Evolutionary conservation across 2,329 filamentous ascomycete species (phyloP).

Genomic region (Ophiostoma pallidulum): DNA sequence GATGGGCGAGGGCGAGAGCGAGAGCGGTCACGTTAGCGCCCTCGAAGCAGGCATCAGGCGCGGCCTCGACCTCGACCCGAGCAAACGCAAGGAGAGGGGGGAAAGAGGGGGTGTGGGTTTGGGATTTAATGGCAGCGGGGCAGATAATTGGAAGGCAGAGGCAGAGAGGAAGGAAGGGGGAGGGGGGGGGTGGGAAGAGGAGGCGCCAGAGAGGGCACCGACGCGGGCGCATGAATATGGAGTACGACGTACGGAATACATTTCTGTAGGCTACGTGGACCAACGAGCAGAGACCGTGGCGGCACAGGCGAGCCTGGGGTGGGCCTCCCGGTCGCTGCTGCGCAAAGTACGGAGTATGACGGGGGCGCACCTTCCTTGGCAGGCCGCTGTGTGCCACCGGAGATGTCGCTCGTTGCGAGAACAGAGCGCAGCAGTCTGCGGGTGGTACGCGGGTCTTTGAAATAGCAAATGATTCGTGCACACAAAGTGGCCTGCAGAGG

Average conservation of each 20-base stretch:
- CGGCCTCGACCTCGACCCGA: slow-evolving; percentile 9
- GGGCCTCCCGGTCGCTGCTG: too few relatives aligned
- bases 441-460: too few relatives aligned
- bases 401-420: neutral
- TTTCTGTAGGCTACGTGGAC: slow-evolving; percentile 2
- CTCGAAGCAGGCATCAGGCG: slow-evolving; percentile 2
- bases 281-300: neutral
- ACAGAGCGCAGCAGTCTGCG: too few relatives aligned
- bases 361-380: neutral
- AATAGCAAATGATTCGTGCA: too few relatives aligned
- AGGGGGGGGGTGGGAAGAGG: too few relatives aligned
- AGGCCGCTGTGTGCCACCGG: slow-evolving; percentile 2
- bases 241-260: too few relatives aligned
- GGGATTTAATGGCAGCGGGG: slow-evolving; percentile 13
- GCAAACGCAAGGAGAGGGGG: slow-evolving; percentile 13
- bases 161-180: neutral
- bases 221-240: too few relatives aligned
- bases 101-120: slow-evolving; percentile 7
- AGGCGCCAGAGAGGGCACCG: too few relatives aligned
- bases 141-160: slow-evolving; percentile 9
- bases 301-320: neutral
- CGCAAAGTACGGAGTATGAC: too few relatives aligned
- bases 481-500: too few relatives aligned
- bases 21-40: slow-evolving; percentile 10
- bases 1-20: neutral